Conservation (phyloP, 148 eudicot genomes). For the Heliosperma pusillum region DNA sequence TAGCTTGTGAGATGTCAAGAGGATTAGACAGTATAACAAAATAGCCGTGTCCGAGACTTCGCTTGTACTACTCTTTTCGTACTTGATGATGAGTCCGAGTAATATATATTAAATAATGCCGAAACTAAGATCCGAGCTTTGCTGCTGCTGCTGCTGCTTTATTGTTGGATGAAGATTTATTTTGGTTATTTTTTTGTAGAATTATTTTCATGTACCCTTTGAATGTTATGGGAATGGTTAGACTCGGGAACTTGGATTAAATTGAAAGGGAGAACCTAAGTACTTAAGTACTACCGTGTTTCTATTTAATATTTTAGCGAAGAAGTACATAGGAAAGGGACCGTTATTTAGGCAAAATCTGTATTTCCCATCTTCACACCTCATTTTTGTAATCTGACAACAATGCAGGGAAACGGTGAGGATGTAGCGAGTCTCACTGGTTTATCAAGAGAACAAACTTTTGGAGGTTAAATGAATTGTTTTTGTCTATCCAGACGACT, state of each 20-base stretch:
- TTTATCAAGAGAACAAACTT: conserved; percentile 30
- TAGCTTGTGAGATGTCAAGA: not conserved
- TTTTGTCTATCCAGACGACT: not conserved
- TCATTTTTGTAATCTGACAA: not conserved
- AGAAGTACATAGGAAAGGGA: not conserved
- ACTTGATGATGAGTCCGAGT: not conserved
- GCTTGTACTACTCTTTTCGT: not conserved
- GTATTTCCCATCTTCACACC: not conserved
- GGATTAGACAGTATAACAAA: not conserved
- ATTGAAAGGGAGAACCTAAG: not conserved
- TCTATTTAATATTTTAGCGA: not conserved
- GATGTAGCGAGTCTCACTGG: conserved; percentile 45
- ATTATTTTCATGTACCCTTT: not conserved
- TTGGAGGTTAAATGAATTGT: conserved; percentile 12
- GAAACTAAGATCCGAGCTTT: not conserved
- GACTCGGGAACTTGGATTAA: not conserved
- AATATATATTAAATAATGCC: not conserved
- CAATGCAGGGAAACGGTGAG: conserved; percentile 43
- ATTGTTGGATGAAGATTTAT: not conserved
- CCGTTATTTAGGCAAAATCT: not conserved
- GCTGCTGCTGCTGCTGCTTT: too few species aligned
- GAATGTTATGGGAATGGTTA: not conserved
- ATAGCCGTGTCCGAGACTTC: not conserved
- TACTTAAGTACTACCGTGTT: not conserved
- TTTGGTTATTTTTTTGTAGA: not conserved